Evolutionary conservation across 805 yeast genomes (phyloP).

Genomic region (Spathaspora boniae): DNA sequence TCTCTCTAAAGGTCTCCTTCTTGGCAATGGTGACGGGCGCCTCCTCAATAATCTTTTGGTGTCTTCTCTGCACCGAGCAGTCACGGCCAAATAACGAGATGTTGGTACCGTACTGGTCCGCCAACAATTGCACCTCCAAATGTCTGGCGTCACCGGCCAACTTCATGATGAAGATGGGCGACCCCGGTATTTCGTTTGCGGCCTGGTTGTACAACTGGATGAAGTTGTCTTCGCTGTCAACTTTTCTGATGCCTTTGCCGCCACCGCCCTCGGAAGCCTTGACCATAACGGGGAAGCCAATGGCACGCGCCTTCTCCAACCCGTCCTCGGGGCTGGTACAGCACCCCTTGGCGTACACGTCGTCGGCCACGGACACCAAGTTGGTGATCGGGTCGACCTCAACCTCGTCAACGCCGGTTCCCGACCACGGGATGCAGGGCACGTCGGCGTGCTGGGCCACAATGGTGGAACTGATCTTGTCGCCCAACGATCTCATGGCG

Average conservation of each 20-base stretch:
- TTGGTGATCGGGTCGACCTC: slow-evolving; percentile 61
- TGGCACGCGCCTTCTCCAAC: slow-evolving; percentile 71
- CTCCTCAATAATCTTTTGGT: slow-evolving; percentile 97
- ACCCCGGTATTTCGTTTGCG: slow-evolving; percentile 96
- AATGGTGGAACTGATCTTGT: slow-evolving; percentile 94
- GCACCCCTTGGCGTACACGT: slow-evolving; percentile 84
- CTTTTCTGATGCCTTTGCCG: slow-evolving; percentile 99
- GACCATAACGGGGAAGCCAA: slow-evolving; percentile 98
- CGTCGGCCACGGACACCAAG: slow-evolving; percentile 86
- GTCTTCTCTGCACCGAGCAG: slow-evolving; percentile 99
- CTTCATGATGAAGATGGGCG: slow-evolving; percentile 97
- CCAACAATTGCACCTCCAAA: slow-evolving; percentile 94
- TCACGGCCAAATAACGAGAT: slow-evolving; percentile 98
- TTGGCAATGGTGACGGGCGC: slow-evolving; percentile 97
- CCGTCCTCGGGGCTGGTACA: slow-evolving; percentile 86
- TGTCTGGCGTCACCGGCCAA: slow-evolving; percentile 97
- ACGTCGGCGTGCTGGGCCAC: slow-evolving; percentile 98
- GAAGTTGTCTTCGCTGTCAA: slow-evolving; percentile 79
- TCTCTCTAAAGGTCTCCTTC: slow-evolving; percentile 74
- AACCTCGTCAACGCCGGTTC: slow-evolving; percentile 92
- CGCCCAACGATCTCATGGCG: slow-evolving; percentile 99
- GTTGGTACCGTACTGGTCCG: slow-evolving; percentile 98
- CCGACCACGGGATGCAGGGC: slow-evolving; percentile 99
- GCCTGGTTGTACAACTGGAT: slow-evolving; percentile 82
- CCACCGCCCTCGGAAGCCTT: slow-evolving; percentile 99